Evolutionary conservation across 176 grass and related monocot genomes (phyloP).

Genomic region (Bolboschoenus planiculmis): DNA sequence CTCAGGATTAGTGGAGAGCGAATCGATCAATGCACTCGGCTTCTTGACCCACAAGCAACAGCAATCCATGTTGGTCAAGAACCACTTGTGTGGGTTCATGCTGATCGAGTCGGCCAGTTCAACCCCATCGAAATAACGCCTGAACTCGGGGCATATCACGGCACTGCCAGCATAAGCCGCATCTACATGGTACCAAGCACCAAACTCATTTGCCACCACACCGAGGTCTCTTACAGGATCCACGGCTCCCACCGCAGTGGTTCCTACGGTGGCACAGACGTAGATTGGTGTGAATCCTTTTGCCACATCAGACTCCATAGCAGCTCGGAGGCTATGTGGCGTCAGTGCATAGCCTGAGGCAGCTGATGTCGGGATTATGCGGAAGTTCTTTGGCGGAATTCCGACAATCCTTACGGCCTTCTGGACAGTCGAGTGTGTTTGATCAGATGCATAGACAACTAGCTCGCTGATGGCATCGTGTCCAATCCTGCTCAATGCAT

Average conservation of each 20-base stretch:
- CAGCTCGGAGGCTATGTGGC: background rate
- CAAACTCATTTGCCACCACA: slow-evolving; percentile 16
- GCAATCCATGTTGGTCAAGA: slow-evolving; percentile 61
- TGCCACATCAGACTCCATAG: slow-evolving; percentile 20
- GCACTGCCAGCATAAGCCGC: slow-evolving; percentile 79
- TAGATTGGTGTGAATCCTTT: slow-evolving; percentile 21
- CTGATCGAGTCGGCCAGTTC: slow-evolving; percentile 85
- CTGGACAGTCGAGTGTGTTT: slow-evolving; percentile 66
- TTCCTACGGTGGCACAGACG: slow-evolving; percentile 44
- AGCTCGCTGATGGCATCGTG: slow-evolving; percentile 37
- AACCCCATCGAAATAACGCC: slow-evolving; percentile 62
- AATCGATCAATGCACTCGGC: slow-evolving; percentile 27
- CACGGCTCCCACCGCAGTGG: slow-evolving; percentile 30
- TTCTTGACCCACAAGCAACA: slow-evolving; percentile 54
- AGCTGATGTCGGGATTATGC: slow-evolving; percentile 7
- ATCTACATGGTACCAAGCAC: slow-evolving; percentile 71
- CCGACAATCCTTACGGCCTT: slow-evolving; percentile 46
- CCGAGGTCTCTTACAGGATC: slow-evolving; percentile 35
- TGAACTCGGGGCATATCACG: slow-evolving; percentile 69
- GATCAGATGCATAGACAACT: slow-evolving; percentile 77
- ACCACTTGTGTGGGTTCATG: slow-evolving; percentile 96
- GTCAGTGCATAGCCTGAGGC: slow-evolving; percentile 6
- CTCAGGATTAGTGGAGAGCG: slow-evolving; percentile 52
- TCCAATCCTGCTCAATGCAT: slow-evolving; percentile 42
- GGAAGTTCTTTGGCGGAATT: slow-evolving; percentile 53